Evolutionary conservation across 257 asterid species (phyloP).

Genomic region (Solanum etuberosum): DNA sequence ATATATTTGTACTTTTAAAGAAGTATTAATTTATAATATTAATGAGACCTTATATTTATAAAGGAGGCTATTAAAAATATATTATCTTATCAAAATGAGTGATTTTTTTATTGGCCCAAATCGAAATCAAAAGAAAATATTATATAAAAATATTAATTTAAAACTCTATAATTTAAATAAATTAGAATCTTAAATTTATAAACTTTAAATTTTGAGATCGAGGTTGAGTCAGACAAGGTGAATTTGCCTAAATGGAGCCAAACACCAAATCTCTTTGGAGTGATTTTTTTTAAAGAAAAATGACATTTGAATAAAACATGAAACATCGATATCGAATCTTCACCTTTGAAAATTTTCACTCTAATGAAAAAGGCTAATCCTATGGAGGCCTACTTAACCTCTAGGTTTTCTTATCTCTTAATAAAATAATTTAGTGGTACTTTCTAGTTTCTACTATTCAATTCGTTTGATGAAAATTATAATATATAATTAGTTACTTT

Average conservation of each 20-base stretch:
- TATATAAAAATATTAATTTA: no score
- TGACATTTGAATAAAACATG: background rate
- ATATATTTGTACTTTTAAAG: no score
- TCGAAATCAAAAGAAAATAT: no score
- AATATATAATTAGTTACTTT: background rate
- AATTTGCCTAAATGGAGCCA: background rate
- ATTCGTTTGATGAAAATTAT: background rate
- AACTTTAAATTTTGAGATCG: no score
- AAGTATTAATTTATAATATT: no score
- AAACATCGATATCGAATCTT: background rate
- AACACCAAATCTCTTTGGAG: background rate
- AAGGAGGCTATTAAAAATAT: no score
- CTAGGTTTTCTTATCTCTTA: background rate
- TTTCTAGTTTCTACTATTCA: background rate
- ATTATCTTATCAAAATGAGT: no score
- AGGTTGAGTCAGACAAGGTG: background rate
- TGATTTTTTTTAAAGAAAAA: background rate
- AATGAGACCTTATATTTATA: no score
- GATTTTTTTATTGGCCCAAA: no score
- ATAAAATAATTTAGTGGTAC: background rate
- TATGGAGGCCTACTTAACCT: background rate
- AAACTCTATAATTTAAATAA: no score
- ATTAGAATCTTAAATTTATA: no score
- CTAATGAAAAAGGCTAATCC: background rate
- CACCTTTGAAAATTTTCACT: background rate